Base-by-base conservation (phyloP, 805 yeast genomes). In the Metschnikowia colocasiae region DNA sequence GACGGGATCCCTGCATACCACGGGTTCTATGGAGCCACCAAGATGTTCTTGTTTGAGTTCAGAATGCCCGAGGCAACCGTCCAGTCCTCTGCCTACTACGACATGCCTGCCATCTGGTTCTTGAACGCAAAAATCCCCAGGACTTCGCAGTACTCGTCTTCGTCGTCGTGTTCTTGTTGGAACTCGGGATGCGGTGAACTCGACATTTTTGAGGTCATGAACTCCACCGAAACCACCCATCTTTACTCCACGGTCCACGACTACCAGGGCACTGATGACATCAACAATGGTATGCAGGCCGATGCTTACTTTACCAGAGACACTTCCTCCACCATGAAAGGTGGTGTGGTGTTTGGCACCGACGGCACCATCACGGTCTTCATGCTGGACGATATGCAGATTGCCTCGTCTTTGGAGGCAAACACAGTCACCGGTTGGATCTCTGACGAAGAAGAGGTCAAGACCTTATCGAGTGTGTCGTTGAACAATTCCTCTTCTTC, bases 31-130 rank as follows among this genome's bases (percentile, higher is more conserved):
- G 91, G 91, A 38, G 61, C 73, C 15, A 77, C 81, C 44, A 85
- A 85, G 66, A 78, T 85, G 85, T 85, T 85, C 58, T 65, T 84
- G 51, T 85, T 85, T 57, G 83, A 83, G 62, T 85, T 85, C 61
- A 67, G 71, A 46, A 80, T 82, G 79, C 91, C 91, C 40, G 64
- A 68, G 25, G 88, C 83, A 56, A 57, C 68, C 20, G 53, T 54
- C n/a, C 43, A 49, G 20, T 57, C 57, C 29, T 54, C 67, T 30
- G 63, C 65, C 52, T 48, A 50, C 46, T 83, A 74, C 59, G 77
- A 85, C 62, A 68, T 83, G 81, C 88, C 91, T 8, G 90, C 88
- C 18, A 83, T 83, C 55, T 85, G 91, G 91, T 69, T 85, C 50
- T 69, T 85, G 59, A 84, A 85, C 55, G 84, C 87, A 26, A 76